Base-by-base conservation (phyloP, 148 eudicot genomes). In the Cornus kousa region DNA sequence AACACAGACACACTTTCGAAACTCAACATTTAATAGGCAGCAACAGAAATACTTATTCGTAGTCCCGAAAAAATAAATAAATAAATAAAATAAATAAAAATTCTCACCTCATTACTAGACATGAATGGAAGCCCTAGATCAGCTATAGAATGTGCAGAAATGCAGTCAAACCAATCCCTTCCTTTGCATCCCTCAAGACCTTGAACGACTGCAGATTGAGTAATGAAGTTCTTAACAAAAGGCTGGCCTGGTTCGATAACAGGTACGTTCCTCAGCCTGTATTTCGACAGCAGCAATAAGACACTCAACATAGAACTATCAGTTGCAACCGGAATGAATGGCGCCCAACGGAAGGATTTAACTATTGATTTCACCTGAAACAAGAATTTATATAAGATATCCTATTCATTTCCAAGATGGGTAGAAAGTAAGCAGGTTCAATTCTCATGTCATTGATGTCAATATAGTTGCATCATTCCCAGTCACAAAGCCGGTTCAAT, bases 121-220 rank as follows among this genome's bases (percentile, higher is more conserved):
- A 93, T 90, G 79, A 91, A 95, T n/a, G 99, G 97, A 78, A 93
- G 99, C 13, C 97, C 97, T 40, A 96, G 77, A 82, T 92, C 95
- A 48, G 97, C 81, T 72, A 94, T 72, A 35, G 91, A 87, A 69
- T 89, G 87, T 7, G 88, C 50, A 24, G 97, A 81, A 68, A 94
- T 88, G 84, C 83, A 75, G 73, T 96, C 98, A 79, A 96, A 94
- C 99, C 99, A 96, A 74, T 96, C 98, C 79, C 97, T 79, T 70
- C 99, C 99, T 76, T 77, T 84, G 76, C 98, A 96, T 72, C 84
- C 86, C 74, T 89, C 89, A 22, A 96, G 92, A 33, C 98, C 97
- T 43, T 86, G 87, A 22, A 96, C 74, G 39, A 96, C 89, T 46
- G 98, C 98, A 59, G 99, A 96, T 75, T 96, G 99, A 62, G 99